Base-by-base conservation (phyloP, 768 basidiomycete genomes). In the Fistulinella prunicolor region DNA sequence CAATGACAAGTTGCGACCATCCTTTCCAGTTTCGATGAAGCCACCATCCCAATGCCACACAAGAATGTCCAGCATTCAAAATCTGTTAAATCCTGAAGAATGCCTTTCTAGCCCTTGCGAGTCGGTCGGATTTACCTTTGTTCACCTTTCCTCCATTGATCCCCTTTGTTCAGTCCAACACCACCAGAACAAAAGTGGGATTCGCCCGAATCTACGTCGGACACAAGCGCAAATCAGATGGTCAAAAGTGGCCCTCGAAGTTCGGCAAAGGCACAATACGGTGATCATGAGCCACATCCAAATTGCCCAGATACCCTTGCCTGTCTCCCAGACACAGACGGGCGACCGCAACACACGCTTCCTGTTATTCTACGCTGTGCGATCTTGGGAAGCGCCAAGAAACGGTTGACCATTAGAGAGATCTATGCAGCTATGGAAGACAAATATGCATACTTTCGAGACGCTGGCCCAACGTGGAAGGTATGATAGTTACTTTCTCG, bases 341-440 rank as follows among this genome's bases (percentile, higher is more conserved):
- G 81, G 37, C 73, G 86, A 53, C 89, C 89, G 44, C 87, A 89
- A 55, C 88, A 91, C 58, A 90, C 89, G 10, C 79, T 91, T 37
- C 89, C 89, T 20, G 83, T 90, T 49, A 91, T 91, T 63, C 74
- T 91, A 42, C 83, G 89, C 24, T 91, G 89, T 58, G 85, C 89
- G 22, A 91, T 91, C 57, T 71, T 91, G 39, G 89, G 89, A 34
- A 86, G 85, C 61, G 75, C 82, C 9, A 79, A 80, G 53, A 81
- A 83, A 59, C 80, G 87, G 20, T 73, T 91, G 23, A 91, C 89
- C 12, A 89, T 91, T 57, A 77, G 88, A 40, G 88, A 90, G 59
- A 90, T 91, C 49, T 91, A 91, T 57, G 85, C 85, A 9, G 83
- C 86, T 16, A 91, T 91, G 86, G 89, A 91, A 70, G 76, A 77